Evolutionary conservation across 441 rosid species (phyloP).

Genomic region (Dalechampia spathulata): DNA sequence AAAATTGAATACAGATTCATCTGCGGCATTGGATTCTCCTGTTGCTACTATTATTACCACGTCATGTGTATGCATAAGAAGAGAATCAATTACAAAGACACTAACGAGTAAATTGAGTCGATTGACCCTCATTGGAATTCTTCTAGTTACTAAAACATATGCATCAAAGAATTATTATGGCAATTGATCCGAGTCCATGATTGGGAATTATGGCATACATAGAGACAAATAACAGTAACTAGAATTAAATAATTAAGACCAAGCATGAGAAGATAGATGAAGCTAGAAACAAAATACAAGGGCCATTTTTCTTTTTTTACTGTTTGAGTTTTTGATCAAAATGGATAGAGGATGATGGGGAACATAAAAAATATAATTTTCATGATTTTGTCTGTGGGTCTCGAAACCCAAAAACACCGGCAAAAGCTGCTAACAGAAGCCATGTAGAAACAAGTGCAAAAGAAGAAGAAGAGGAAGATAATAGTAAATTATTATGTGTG

Average conservation of each 20-base stretch:
- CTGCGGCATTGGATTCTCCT: conserved; percentile 13
- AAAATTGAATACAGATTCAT: too few species aligned
- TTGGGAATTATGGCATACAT: conserved; percentile 9
- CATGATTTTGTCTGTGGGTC: conserved; percentile 38
- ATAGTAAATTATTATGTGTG: background rate
- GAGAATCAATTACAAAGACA: background rate
- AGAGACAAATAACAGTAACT: conserved; percentile 11
- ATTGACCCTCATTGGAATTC: background rate
- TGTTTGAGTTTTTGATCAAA: conserved; percentile 7
- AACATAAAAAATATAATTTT: conserved; percentile 16
- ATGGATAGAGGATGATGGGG: background rate
- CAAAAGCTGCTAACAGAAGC: conserved; percentile 95
- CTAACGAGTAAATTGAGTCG: background rate
- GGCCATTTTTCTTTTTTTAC: conserved; percentile 5
- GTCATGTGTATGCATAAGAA: too few species aligned
- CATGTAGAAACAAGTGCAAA: conserved; percentile 43
- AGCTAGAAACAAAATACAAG: conserved; percentile 1
- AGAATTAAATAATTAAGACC: background rate
- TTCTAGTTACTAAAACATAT: too few species aligned
- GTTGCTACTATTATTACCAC: background rate
- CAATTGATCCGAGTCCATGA: conserved; percentile 10
- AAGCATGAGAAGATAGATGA: background rate
- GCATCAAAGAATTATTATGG: too few species aligned
- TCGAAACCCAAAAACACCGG: conserved; percentile 40
- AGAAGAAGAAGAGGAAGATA: background rate